Conservation (phyloP, 2,329 filamentous ascomycete species). For the Monosporascus sp. region DNA sequence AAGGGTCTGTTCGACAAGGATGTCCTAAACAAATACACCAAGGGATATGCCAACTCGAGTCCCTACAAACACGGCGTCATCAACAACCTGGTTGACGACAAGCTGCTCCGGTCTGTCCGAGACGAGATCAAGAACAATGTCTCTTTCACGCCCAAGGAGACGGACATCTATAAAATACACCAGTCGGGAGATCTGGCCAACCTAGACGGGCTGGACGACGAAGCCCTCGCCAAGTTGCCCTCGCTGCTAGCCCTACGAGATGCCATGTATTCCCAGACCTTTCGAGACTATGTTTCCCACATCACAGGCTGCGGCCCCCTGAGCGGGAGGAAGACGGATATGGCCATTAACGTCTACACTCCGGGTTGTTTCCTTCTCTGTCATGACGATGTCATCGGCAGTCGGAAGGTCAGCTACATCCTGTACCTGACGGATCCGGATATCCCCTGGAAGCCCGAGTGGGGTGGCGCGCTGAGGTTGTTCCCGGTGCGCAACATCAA, state of each 20-base stretch:
- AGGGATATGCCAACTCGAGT: slow-evolving; percentile 56
- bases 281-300: slow-evolving; percentile 80
- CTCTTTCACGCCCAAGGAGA: slow-evolving; percentile 96
- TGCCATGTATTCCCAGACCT: slow-evolving; percentile 84
- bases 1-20: slow-evolving; percentile 59
- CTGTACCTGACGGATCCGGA: slow-evolving; percentile 93
- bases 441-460: slow-evolving; percentile 80
- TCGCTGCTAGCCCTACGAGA: slow-evolving; percentile 90
- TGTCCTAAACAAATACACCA: slow-evolving; percentile 54
- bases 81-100: slow-evolving; percentile 69
- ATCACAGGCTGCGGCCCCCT: slow-evolving; percentile 83
- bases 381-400: slow-evolving; percentile 99
- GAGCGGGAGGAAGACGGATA: slow-evolving; percentile 92
- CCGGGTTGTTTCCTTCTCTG: slow-evolving; percentile 93
- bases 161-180: slow-evolving; percentile 99
- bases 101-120: slow-evolving; percentile 79
- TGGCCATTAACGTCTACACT: slow-evolving; percentile 98
- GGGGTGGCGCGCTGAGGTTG: slow-evolving; percentile 86
- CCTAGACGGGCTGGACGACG: slow-evolving; percentile 85
- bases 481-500: slow-evolving; percentile 66
- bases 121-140: slow-evolving; percentile 85
- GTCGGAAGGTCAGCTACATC: slow-evolving; percentile 91
- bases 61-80: slow-evolving; percentile 95
- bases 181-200: slow-evolving; percentile 97
- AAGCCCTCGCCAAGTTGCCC: slow-evolving; percentile 77